Conservation (phyloP, 768 basidiomycete species). For the Hortiboletus campestris region DNA sequence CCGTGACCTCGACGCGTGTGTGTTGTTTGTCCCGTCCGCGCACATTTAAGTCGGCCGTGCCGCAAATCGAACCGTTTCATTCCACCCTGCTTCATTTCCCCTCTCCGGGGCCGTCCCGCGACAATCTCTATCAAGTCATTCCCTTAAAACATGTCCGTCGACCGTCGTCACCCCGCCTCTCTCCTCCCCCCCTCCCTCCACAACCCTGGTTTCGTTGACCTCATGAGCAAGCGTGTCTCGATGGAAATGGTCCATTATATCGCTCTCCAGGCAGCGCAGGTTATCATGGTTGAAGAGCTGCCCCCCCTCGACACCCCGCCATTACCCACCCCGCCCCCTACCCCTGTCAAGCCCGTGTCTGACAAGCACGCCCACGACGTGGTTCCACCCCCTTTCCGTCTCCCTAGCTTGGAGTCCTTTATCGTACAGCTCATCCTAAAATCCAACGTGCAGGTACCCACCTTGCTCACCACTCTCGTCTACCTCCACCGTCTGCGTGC, state of each 20-base stretch:
- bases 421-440: constrained; percentile 75
- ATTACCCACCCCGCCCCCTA: constrained; percentile 67
- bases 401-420: constrained; percentile 79
- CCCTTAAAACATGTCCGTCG: constrained; percentile 35
- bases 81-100: constrained; percentile 18
- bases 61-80: not conserved
- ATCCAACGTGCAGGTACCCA: constrained; percentile 88
- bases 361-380: constrained; percentile 30
- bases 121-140: constrained; percentile 35
- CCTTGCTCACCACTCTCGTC: constrained; percentile 85
- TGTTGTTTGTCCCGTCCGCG: constrained; percentile 11
- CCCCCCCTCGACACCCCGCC: constrained; percentile 31
- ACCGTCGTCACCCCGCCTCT: constrained; percentile 70
- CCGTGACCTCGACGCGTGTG: constrained; percentile 30
- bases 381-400: constrained; percentile 26
- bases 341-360: constrained; percentile 49
- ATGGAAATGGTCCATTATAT: constrained; percentile 85
- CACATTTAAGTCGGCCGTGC: constrained; percentile 10
- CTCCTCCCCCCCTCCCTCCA: constrained; percentile 75
- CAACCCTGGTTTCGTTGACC: constrained; percentile 75
- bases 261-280: constrained; percentile 71
- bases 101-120: constrained; percentile 2
- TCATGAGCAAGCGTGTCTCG: constrained; percentile 76
- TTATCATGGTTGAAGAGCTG: constrained; percentile 67
- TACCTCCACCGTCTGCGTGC: constrained; percentile 85